phyloP scores from a whole-genome alignment of 371 early-diverging fungal genomes.

The Astathelohania contejeani region DNA sequence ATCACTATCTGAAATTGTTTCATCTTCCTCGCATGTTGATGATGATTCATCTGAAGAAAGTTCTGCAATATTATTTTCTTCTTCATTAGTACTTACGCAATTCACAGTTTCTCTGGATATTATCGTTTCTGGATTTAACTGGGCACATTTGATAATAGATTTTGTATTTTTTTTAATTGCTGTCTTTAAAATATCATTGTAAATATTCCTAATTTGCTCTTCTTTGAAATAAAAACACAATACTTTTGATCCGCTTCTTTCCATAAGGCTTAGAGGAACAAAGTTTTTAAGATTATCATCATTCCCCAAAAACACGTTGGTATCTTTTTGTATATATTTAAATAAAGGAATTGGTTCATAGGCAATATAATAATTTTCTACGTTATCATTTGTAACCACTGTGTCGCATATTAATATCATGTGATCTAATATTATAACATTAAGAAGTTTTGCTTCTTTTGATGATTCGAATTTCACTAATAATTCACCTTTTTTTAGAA shows the following conservation, averaged over 20 bases:
- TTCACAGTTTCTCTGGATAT: no score
- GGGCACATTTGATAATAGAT: no score
- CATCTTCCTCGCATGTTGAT: no score
- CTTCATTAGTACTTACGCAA: no score
- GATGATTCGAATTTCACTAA: not conserved
- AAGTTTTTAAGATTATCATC: slow-evolving; percentile 7
- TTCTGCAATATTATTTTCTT: no score
- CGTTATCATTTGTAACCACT: not conserved
- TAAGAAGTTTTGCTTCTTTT: not conserved
- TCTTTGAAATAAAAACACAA: slow-evolving; percentile 2
- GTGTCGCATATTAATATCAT: slow-evolving; percentile 11
- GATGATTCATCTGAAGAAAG: no score
- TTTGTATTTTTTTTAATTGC: not conserved
- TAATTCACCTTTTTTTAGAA: slow-evolving; percentile 11
- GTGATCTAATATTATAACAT: slow-evolving; percentile 4
- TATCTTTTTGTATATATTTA: slow-evolving; percentile 7
- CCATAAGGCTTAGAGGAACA: slow-evolving; percentile 4
- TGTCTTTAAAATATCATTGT: not conserved
- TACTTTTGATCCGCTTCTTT: not conserved
- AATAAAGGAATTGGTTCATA: slow-evolving; percentile 3
- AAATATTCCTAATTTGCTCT: not conserved
- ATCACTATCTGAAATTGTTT: no score
- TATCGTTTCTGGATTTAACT: no score
- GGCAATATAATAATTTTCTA: slow-evolving; percentile 1
- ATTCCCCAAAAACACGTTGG: not conserved